Evolutionary conservation across 2,329 filamentous ascomycete species (phyloP), one percentile per base, ranked within the genome.

Genomic region (Aspergillus proliferans): DNA sequence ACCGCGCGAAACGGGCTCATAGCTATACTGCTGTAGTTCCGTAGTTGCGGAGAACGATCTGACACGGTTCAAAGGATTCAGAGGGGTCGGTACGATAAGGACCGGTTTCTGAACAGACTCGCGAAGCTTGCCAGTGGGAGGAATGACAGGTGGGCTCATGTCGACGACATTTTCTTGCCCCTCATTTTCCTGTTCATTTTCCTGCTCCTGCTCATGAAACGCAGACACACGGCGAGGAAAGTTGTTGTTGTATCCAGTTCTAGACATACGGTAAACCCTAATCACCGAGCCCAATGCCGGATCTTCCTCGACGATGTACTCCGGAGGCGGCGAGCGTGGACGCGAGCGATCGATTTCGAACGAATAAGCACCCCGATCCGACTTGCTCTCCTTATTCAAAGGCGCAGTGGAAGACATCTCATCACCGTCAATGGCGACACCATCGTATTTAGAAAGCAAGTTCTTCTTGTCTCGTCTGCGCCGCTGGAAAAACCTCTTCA

Each of bases 281-380:
- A 18, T 40, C 38, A 40, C 38, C 4, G 38, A 40, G 3, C 38
- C 38, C 38, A 40, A 6, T 40, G 10, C 9, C 38, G 38, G 38
- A 12, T 40, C 38, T 40, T 53, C 50, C 5, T 59, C 51, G 4
- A 57, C 42, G 28, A 57, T 30, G 14, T 50, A 40, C 12, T 19
- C 38, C 10, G 38, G 38, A 21, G 38, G 19, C 9, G 38, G 38
- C 18, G 38, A 21, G 18, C 38, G 26, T 30, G 26, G 26, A 30
- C 3, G 38, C 38, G 15, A 21, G 38, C n/a, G 7, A 21, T 19
- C 19, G 10, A 19, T 19, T 12, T 40, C 18, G 18, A 40, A 40
- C 10, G 18, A 40, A 19, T 19, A 40, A 12, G 38, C 19, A 22
- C 15, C 38, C 38, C 18, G 38, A 14, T 12, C 19, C 9, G 38